phyloP scores from a whole-genome alignment of 768 basidiomycete genomes.

The Candolleomyces efflorescens region DNA sequence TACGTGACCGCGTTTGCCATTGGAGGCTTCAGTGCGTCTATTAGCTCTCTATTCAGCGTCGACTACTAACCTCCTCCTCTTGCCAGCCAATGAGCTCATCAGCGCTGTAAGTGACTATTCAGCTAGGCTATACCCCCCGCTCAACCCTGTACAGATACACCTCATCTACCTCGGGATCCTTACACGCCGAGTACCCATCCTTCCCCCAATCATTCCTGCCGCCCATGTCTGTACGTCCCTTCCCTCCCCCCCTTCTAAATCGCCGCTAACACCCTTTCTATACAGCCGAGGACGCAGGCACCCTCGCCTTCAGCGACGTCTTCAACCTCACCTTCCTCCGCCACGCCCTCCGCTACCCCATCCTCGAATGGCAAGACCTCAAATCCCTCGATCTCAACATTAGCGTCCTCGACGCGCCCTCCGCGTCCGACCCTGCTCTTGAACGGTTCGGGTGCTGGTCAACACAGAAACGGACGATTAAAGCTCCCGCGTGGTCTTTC shows the following conservation, averaged over 20 bases:
- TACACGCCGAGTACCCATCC: constrained; percentile 7
- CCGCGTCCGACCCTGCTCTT: not conserved
- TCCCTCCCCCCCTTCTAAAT: not conserved
- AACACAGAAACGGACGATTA: not conserved
- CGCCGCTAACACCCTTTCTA: too few species aligned
- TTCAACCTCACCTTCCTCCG: constrained; percentile 3
- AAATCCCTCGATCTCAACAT: not conserved
- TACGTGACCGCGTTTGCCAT: constrained; percentile 1
- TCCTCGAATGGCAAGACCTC: constrained; percentile 8
- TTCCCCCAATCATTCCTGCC: not conserved
- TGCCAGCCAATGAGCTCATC: not conserved
- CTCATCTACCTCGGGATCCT: constrained; percentile 3
- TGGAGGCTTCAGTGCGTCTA: not conserved
- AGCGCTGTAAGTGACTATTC: not conserved
- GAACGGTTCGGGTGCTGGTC: constrained; percentile 5
- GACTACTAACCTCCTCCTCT: not conserved
- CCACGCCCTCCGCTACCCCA: not conserved
- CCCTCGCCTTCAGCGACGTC: constrained; percentile 1
- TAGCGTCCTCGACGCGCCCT: not conserved
- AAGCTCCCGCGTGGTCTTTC: not conserved
- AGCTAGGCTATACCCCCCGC: not conserved
- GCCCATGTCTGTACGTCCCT: not conserved
- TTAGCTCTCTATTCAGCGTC: not conserved
- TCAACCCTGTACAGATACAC: constrained; percentile 1
- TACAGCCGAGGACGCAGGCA: not conserved